A percentile compares a stretch with the other conserved stretches of the same genome.
Evolutionary conservation across 1,284 basidiomycete species (phyloP).

Genomic region (Heterobasidion annosum): DNA sequence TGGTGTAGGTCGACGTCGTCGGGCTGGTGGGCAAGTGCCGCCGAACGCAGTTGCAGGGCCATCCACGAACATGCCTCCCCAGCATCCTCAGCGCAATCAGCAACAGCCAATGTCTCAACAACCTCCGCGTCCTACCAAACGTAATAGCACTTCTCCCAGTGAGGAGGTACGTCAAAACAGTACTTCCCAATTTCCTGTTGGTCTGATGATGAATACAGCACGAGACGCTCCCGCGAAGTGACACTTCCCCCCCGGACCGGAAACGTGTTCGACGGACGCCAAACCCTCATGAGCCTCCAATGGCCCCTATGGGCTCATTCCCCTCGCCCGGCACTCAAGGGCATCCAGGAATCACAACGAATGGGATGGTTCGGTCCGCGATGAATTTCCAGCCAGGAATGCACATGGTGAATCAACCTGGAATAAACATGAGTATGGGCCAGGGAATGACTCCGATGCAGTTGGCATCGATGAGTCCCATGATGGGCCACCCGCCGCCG

Average conservation of each 20-base stretch:
- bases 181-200: conserved; percentile 4
- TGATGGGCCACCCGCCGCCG: conserved; percentile 16
- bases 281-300: conserved; percentile 21
- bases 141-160: conserved; percentile 60
- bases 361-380: conserved; percentile 13
- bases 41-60: conserved; percentile 15
- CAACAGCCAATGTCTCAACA: conserved; percentile 15
- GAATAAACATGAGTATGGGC: conserved; percentile 21
- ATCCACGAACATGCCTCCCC: conserved; percentile 19
- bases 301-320: conserved; percentile 19
- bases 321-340: conserved; percentile 12
- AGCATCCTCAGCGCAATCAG: conserved; percentile 18
- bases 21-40: conserved; percentile 3
- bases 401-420: conserved; percentile 21
- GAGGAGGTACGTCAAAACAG: conserved; percentile 44
- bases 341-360: conserved; percentile 11
- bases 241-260: conserved; percentile 53
- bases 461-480: conserved; percentile 18
- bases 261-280: conserved; percentile 53
- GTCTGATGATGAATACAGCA: conserved; percentile 25
- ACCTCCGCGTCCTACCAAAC: conserved; percentile 36
- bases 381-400: conserved; percentile 16
- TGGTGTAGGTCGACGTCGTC: conserved; percentile 18
- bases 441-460: conserved; percentile 12
- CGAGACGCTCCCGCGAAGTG: conserved; percentile 40